These are phyloP conservation scores for Quercus rubra DNA, from an alignment of 306 rosid species.

Conservation along the genomic window DNA sequence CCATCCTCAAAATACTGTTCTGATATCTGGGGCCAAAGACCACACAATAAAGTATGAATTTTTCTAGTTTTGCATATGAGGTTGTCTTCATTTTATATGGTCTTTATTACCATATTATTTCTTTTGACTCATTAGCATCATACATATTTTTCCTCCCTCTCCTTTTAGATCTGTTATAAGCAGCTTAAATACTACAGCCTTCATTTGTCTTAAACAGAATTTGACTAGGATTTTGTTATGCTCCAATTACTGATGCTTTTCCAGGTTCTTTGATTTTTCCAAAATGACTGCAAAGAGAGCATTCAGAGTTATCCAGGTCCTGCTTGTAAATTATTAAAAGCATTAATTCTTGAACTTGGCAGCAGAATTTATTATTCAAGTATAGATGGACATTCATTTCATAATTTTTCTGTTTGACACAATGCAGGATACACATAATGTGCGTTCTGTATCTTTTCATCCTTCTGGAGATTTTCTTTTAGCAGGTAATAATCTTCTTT, in stretches of 20 bases:
- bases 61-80: slow-evolving; percentile 14
- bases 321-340: slow-evolving; percentile 21
- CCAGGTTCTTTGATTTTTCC: slow-evolving; percentile 88
- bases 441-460: slow-evolving; percentile 85
- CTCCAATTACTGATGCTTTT: neutral
- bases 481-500: slow-evolving; percentile 57
- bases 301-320: slow-evolving; percentile 87
- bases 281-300: slow-evolving; percentile 86
- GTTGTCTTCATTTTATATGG: neutral
- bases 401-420: slow-evolving; percentile 8
- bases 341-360: slow-evolving; percentile 14
- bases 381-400: neutral
- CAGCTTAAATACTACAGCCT: slow-evolving; percentile 8
- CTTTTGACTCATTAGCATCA: neutral
- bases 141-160: neutral
- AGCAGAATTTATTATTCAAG: slow-evolving; percentile 6
- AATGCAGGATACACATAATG: slow-evolving; percentile 88
- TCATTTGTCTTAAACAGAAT: neutral
- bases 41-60: slow-evolving; percentile 73
- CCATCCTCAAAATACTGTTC: slow-evolving; percentile 79
- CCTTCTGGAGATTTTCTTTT: slow-evolving; percentile 91
- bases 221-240: neutral
- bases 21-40: slow-evolving; percentile 90
- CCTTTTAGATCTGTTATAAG: slow-evolving; percentile 16
- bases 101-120: neutral